Conservation (phyloP, 148 eudicot species). For the Silene latifolia region DNA sequence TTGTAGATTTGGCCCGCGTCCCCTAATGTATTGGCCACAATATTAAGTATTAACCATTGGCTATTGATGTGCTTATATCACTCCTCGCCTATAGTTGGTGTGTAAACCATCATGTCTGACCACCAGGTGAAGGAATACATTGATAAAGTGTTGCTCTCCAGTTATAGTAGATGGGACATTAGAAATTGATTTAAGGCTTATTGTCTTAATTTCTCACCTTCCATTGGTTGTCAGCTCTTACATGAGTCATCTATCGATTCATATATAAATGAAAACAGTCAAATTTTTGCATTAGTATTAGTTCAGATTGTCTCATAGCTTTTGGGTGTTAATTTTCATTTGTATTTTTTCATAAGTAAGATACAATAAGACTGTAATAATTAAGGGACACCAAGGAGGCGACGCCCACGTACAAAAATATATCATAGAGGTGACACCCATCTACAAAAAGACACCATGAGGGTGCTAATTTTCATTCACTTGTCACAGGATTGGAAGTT, state of each 20-base stretch:
- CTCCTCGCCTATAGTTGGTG: neutral
- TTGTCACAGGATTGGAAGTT: constrained; percentile 64
- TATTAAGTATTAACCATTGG: neutral
- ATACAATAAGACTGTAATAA: no score
- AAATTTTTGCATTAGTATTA: neutral
- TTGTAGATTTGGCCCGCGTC: neutral
- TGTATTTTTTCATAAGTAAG: neutral
- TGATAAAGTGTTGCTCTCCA: constrained; percentile 4
- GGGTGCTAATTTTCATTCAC: neutral
- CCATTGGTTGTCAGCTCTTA: neutral
- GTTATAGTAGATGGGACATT: neutral
- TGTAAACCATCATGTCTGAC: neutral
- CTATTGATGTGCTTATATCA: neutral
- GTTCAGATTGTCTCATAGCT: constrained; percentile 1
- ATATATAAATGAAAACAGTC: neutral
- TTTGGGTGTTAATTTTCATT: neutral
- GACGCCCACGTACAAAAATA: no score
- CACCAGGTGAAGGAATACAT: neutral
- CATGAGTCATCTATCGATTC: neutral
- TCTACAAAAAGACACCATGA: no score
- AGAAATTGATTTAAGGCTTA: neutral
- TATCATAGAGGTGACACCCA: no score
- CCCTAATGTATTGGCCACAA: neutral
- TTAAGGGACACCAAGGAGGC: no score
- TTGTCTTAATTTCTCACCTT: neutral